Evolutionary conservation across 257 asterid genomes (phyloP).

Genomic region (Ligustrum vulgare): DNA sequence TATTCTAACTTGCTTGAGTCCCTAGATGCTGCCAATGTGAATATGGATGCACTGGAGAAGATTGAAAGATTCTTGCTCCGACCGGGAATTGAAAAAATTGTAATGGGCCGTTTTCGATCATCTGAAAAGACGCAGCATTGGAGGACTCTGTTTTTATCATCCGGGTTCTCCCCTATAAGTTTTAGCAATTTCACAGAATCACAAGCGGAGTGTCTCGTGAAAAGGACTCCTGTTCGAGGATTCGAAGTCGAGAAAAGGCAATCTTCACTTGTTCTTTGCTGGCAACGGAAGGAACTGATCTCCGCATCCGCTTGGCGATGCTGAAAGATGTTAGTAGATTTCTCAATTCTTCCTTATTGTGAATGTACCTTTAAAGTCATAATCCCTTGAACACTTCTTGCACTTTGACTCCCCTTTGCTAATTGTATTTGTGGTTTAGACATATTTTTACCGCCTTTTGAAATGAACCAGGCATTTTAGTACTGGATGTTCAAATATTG

Average conservation of each 20-base stretch:
- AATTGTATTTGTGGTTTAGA: conserved; percentile 51
- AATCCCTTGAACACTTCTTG: conserved; percentile 37
- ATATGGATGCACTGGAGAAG: conserved; percentile 75
- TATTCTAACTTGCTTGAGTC: conserved; percentile 78
- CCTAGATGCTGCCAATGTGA: conserved; percentile 76
- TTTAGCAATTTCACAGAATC: conserved; percentile 91
- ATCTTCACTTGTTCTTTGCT: conserved; percentile 82
- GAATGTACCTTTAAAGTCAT: conserved; percentile 42
- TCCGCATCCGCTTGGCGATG: conserved; percentile 98
- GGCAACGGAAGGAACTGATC: conserved; percentile 94
- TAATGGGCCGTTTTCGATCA: conserved; percentile 48
- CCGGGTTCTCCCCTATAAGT: conserved; percentile 68
- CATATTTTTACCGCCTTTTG: conserved; percentile 45
- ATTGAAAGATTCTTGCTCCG: conserved; percentile 82
- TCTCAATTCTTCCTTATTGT: conserved; percentile 8
- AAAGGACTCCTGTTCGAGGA: conserved; percentile 85
- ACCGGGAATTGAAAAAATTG: conserved; percentile 70
- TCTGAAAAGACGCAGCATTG: conserved; percentile 91
- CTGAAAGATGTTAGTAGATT: conserved; percentile 39
- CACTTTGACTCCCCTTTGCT: conserved; percentile 44
- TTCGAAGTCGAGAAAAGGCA: conserved; percentile 94
- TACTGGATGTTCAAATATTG: conserved; percentile 50
- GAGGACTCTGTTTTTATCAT: conserved; percentile 75
- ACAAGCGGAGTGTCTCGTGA: conserved; percentile 84
- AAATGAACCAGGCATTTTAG: conserved; percentile 49